phyloP scores from a whole-genome alignment of 2,329 filamentous ascomycete species.

The Paecilomyces variotii region DNA sequence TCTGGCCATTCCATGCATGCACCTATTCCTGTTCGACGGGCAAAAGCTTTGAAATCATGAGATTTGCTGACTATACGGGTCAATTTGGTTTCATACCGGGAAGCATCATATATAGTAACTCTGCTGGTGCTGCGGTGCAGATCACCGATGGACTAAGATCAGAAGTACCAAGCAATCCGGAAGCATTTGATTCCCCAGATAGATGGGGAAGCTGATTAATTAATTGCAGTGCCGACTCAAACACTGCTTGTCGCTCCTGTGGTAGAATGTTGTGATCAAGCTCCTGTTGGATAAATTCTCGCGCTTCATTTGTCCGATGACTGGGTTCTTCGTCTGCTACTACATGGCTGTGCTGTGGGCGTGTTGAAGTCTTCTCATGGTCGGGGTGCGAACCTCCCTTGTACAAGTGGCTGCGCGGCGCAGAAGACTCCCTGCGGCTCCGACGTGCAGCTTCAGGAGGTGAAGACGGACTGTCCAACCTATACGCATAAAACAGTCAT shows the following conservation, averaged over 20 bases:
- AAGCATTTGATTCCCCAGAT: slow-evolving; percentile 1
- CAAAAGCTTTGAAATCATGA: slow-evolving; percentile 16
- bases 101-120: no score
- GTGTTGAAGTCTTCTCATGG: neutral
- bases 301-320: slow-evolving; percentile 18
- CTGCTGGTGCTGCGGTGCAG: no score
- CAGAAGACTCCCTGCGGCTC: no score
- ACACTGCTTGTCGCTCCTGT: slow-evolving; percentile 12
- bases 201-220: slow-evolving; percentile 10
- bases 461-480: no score
- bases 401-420: no score
- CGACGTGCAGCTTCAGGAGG: no score
- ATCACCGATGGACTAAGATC: neutral
- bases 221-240: slow-evolving; percentile 14
- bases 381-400: no score
- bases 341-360: slow-evolving; percentile 4
- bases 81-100: no score
- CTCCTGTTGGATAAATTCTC: slow-evolving; percentile 15
- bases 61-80: no score
- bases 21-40: neutral
- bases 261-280: slow-evolving; percentile 11
- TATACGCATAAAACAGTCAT: no score
- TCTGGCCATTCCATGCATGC: slow-evolving; percentile 16
- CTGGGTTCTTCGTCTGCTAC: slow-evolving; percentile 10
- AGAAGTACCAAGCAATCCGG: slow-evolving; percentile 2